Percentiles rank a stretch among this genome's conserved stretches.
These are phyloP conservation scores for Triticum monococcum DNA, from an alignment of 176 grass and related monocot genomes.

Conservation along the genomic window DNA sequence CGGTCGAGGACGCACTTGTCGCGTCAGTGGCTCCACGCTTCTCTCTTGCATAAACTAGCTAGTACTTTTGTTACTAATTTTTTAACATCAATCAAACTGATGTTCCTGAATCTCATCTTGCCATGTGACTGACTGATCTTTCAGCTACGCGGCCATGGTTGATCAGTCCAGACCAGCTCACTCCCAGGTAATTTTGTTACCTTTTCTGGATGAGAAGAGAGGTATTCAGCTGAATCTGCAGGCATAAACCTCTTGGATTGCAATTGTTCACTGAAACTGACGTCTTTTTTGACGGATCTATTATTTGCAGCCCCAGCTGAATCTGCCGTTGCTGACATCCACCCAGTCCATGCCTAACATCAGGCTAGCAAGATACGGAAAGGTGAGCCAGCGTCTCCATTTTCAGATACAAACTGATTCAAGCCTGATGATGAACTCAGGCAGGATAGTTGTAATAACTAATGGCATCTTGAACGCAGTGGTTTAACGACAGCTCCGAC, in stretches of 20 bases:
- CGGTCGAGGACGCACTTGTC: conserved; percentile 78
- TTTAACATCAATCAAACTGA: too few relatives aligned
- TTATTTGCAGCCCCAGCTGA: conserved; percentile 32
- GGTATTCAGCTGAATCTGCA: background rate
- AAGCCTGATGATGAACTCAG: background rate
- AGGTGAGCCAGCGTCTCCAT: conserved; percentile 36
- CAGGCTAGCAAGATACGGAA: conserved; percentile 74
- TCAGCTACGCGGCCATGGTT: conserved; percentile 75
- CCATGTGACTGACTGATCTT: background rate
- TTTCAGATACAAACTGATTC: accelerated
- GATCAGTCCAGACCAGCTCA: conserved; percentile 26
- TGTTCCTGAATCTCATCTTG: too few relatives aligned
- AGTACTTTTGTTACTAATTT: too few relatives aligned
- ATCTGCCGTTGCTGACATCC: conserved; percentile 53
- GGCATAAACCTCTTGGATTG: too few relatives aligned
- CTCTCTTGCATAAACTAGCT: background rate
- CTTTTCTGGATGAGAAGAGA: too few relatives aligned
- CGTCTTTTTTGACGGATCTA: too few relatives aligned
- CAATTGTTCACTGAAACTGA: too few relatives aligned
- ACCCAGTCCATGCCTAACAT: conserved; percentile 43
- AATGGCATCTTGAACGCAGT: conserved; percentile 36
- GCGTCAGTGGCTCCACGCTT: conserved; percentile 36
- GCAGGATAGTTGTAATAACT: background rate
- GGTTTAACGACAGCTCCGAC: conserved; percentile 71
- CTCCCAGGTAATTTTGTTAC: conserved; percentile 38